Evolutionary conservation across 805 yeast species (phyloP).

Genomic region (Kurtzmaniella fragi): DNA sequence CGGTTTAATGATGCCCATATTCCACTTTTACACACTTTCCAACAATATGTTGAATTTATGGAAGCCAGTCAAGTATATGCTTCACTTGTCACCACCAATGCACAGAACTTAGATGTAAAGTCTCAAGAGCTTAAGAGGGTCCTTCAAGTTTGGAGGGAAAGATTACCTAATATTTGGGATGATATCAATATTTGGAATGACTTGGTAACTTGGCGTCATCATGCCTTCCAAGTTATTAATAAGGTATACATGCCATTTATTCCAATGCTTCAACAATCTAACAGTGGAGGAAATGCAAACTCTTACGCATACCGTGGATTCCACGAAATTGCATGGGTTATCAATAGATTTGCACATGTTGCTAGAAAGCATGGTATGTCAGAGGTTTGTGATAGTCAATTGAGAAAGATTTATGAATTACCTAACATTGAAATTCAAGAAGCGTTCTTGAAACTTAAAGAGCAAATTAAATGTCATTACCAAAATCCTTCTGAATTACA

Average conservation of each 20-base stretch:
- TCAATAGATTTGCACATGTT: conserved; percentile 96
- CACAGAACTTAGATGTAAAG: conserved; percentile 85
- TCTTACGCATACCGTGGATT: conserved; percentile 96
- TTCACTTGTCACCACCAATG: conserved; percentile 81
- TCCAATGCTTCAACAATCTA: conserved; percentile 70
- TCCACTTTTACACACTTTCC: conserved; percentile 88
- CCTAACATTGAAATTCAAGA: conserved; percentile 98
- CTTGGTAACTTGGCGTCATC: conserved; percentile 97
- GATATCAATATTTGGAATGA: conserved; percentile 98
- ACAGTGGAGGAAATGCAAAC: conserved; percentile 66
- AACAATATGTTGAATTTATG: conserved; percentile 94
- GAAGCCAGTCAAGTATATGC: conserved; percentile 95
- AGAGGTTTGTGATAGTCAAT: conserved; percentile 89
- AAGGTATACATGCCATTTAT: conserved; percentile 90
- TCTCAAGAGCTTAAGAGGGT: conserved; percentile 94
- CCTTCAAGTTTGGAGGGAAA: conserved; percentile 95
- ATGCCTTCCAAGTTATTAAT: conserved; percentile 94
- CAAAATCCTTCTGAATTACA: conserved; percentile 86
- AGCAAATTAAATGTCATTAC: conserved; percentile 96
- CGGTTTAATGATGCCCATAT: conserved; percentile 77
- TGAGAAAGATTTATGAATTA: conserved; percentile 88
- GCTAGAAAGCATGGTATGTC: conserved; percentile 96
- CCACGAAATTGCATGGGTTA: conserved; percentile 99
- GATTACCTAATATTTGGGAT: conserved; percentile 95
- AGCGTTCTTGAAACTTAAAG: conserved; percentile 90